These are phyloP conservation scores for Aspergillus nomiae DNA, from an alignment of 2,329 filamentous ascomycete genomes.

Conservation along the genomic window DNA sequence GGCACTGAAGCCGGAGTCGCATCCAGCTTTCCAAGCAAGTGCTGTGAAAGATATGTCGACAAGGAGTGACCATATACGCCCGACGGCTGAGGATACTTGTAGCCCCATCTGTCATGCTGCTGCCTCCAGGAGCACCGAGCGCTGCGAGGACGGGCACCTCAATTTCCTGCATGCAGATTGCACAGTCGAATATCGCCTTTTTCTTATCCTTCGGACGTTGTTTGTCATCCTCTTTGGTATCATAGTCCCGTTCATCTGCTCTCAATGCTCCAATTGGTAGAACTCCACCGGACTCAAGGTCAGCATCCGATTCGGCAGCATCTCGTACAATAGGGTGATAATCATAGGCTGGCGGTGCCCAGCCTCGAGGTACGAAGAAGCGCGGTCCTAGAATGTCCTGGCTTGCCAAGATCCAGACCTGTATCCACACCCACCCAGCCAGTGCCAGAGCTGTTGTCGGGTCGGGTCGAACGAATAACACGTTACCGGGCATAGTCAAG, in stretches of 20 bases:
- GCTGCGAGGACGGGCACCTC: slow-evolving; percentile 76
- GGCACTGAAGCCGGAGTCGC: slow-evolving; percentile 88
- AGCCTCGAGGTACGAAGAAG: slow-evolving; percentile 75
- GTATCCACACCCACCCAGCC: slow-evolving; percentile 81
- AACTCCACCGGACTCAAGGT: slow-evolving; percentile 71
- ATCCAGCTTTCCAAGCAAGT: slow-evolving; percentile 94
- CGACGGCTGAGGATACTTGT: slow-evolving; percentile 74
- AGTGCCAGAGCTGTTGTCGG: slow-evolving; percentile 64
- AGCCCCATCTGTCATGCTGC: slow-evolving; percentile 45
- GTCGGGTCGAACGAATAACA: slow-evolving; percentile 75
- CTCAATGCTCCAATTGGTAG: slow-evolving; percentile 75
- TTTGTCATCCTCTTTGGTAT: slow-evolving; percentile 47
- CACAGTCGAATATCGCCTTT: slow-evolving; percentile 77
- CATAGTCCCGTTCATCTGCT: slow-evolving; percentile 44
- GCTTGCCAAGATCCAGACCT: slow-evolving; percentile 73
- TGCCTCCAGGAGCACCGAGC: slow-evolving; percentile 53
- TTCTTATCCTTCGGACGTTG: slow-evolving; percentile 49
- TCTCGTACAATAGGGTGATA: slow-evolving; percentile 84
- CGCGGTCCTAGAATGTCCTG: slow-evolving; percentile 86
- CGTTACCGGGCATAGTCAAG: slow-evolving; percentile 74
- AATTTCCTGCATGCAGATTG: slow-evolving; percentile 89
- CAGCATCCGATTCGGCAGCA: slow-evolving; percentile 61
- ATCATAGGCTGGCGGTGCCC: slow-evolving; percentile 73
- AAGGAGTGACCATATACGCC: slow-evolving; percentile 96
- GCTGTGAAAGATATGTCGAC: slow-evolving; percentile 93